Evolutionary conservation across 331 rosid species (phyloP).

Genomic region (Spiraea crenata): DNA sequence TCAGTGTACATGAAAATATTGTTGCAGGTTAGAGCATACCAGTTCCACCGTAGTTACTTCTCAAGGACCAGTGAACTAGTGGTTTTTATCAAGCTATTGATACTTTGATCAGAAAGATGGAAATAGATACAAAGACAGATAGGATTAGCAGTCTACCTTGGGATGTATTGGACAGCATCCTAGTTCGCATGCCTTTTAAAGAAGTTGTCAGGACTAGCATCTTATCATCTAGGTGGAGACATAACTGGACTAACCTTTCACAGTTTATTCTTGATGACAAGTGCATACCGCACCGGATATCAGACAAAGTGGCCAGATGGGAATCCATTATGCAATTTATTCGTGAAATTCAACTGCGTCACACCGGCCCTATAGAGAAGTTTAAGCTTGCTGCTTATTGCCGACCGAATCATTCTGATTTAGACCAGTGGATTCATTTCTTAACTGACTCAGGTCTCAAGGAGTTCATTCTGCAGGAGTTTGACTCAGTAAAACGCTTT

Average conservation of each 20-base stretch:
- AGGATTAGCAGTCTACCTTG: constrained; percentile 34
- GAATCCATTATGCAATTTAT: constrained; percentile 13
- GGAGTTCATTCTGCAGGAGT: constrained; percentile 27
- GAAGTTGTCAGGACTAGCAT: constrained; percentile 33
- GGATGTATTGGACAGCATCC: constrained; percentile 26
- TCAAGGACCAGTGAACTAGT: not conserved
- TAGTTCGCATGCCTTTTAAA: constrained; percentile 17
- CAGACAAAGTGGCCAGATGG: constrained; percentile 28
- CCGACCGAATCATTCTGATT: constrained; percentile 19
- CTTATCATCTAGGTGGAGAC: constrained; percentile 28
- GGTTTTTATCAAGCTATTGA: not conserved
- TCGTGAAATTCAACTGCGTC: constrained; percentile 17
- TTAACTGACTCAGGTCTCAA: constrained; percentile 22
- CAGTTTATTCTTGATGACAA: constrained; percentile 26
- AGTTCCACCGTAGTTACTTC: not conserved
- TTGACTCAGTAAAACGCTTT: constrained; percentile 9
- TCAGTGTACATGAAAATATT: not conserved
- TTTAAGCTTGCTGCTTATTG: constrained; percentile 32
- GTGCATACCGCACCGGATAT: constrained; percentile 7
- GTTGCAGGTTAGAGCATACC: not conserved
- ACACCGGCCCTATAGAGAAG: constrained; percentile 23
- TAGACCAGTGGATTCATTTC: constrained; percentile 22
- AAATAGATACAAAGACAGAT: constrained; percentile 1
- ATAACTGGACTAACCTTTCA: constrained; percentile 30
- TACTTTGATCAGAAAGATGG: not conserved